These are phyloP conservation scores for Aspergillus sergii DNA, from an alignment of 2,329 filamentous ascomycete genomes.

Conservation along the genomic window DNA sequence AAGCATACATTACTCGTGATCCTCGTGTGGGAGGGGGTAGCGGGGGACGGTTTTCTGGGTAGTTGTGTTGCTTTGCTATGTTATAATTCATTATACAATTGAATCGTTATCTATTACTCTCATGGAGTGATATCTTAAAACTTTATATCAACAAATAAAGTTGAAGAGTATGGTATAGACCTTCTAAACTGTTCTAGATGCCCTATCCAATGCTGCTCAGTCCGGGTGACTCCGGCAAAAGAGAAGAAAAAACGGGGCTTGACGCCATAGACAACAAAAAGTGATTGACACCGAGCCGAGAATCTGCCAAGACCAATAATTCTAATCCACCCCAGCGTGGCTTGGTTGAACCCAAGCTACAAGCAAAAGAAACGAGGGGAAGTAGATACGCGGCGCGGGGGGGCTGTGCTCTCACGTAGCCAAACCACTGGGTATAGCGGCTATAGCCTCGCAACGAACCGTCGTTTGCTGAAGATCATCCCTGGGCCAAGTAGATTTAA, in stretches of 20 bases:
- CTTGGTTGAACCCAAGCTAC: conserved; percentile 11
- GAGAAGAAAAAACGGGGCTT: neutral
- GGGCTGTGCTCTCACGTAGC: neutral
- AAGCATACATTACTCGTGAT: neutral
- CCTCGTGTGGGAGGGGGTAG: neutral
- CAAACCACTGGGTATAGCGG: neutral
- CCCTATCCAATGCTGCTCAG: neutral
- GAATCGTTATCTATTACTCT: neutral
- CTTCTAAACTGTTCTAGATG: neutral
- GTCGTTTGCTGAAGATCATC: neutral
- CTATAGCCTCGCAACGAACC: neutral
- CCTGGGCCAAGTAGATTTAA: conserved; percentile 1
- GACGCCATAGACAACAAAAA: neutral
- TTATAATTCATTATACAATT: neutral
- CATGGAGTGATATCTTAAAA: neutral
- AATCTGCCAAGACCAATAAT: conserved; percentile 15
- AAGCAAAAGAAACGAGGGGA: neutral
- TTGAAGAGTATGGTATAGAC: neutral
- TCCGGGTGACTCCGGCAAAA: neutral
- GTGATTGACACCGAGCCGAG: neutral
- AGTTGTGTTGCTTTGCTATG: neutral
- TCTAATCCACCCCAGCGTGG: conserved; percentile 14
- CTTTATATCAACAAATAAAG: neutral
- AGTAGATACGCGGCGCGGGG: neutral
- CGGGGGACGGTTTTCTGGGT: neutral